Base-by-base conservation (phyloP, 495 filamentous ascomycete genomes). In the Podospora appendiculata region DNA sequence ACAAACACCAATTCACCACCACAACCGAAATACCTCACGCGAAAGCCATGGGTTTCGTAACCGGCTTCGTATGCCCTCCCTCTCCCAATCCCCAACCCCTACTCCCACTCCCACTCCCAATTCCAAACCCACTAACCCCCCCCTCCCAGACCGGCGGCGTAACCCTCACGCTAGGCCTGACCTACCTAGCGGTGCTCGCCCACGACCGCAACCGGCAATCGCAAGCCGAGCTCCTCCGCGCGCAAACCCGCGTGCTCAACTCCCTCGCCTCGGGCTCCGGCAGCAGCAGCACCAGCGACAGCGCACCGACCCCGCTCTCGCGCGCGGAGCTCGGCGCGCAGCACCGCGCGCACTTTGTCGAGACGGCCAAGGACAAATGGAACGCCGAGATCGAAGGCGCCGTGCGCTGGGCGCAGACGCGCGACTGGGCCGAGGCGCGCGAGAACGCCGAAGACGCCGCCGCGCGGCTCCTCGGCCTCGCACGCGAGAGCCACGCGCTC, bases 331-430 rank as follows among this genome's bases (percentile, higher is more conserved):
- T 69, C 16, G 70, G 63, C 18, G 61, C 65, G n/a, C 67, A 68
- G 12, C 63, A 72, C 39, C 70, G 72, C 41, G 70, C 76, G 33
- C 72, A 73, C 13, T 69, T 84, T 54, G 61, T 78, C 38, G 86
- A 90, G 59, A 70, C 79, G 8, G 69, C 85, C 58, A 93, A 93
- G 70, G 85, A 90, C 64, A 68, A 77, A 44, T 93, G 88, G 88
- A 92, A 93, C 61, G 67, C 75, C 41, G 88, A 92, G 68, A 69
- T 92, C 32, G 80, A 87, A 62, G 71, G 69, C 40, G 73, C 82
- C 47, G 84, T 84, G n/a, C 73, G 71, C 45, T 85, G 84, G 79
- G 80, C 79, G 41, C 78, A 86, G 64, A 76, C 70, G n/a, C 79
- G 72, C 54, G 77, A 85, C 58, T 87, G 81, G 81, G 68, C 75